Evolutionary conservation across 1,284 basidiomycete genomes (phyloP).

Genomic region (Sporisorium exsertum): DNA sequence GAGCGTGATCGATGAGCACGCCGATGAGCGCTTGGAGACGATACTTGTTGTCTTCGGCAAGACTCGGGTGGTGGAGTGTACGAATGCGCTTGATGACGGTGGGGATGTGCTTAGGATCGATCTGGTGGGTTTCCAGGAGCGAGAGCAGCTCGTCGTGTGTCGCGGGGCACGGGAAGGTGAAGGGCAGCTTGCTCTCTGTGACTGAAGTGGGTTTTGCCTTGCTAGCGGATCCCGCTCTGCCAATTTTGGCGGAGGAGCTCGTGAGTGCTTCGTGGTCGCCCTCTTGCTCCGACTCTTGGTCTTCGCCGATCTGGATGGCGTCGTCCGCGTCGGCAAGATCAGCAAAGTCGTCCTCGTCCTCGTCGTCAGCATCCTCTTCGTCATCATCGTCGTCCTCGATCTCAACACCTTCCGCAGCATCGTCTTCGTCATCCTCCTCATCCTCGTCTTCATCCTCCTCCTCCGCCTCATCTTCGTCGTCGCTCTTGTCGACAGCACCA

Average conservation of each 20-base stretch:
- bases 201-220: slow-evolving; percentile 16
- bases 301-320: slow-evolving; percentile 56
- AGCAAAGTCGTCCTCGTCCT: slow-evolving; percentile 67
- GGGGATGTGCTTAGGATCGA: slow-evolving; percentile 75
- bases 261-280: slow-evolving; percentile 47
- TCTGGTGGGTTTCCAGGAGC: slow-evolving; percentile 77
- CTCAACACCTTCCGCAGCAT: slow-evolving; percentile 21
- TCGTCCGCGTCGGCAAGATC: slow-evolving; percentile 59
- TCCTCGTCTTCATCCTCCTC: slow-evolving; percentile 70
- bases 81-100: slow-evolving; percentile 91
- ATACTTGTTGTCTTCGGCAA: slow-evolving; percentile 89
- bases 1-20: slow-evolving; percentile 90
- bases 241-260: slow-evolving; percentile 16
- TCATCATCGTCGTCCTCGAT: slow-evolving; percentile 32
- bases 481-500: slow-evolving; percentile 70
- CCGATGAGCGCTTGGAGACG: slow-evolving; percentile 77
- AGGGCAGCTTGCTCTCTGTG: slow-evolving; percentile 75
- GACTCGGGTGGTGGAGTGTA: slow-evolving; percentile 88
- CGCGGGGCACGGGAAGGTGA: slow-evolving; percentile 88
- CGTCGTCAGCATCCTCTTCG: slow-evolving; percentile 70
- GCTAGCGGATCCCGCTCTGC: slow-evolving; percentile 10
- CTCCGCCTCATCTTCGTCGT: slow-evolving; percentile 62
- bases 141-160: slow-evolving; percentile 89
- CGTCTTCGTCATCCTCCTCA: slow-evolving; percentile 47
- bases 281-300: slow-evolving; percentile 58